phyloP scores from a whole-genome alignment of 345 rosid species.

The Euphorbia pulcherrima region DNA sequence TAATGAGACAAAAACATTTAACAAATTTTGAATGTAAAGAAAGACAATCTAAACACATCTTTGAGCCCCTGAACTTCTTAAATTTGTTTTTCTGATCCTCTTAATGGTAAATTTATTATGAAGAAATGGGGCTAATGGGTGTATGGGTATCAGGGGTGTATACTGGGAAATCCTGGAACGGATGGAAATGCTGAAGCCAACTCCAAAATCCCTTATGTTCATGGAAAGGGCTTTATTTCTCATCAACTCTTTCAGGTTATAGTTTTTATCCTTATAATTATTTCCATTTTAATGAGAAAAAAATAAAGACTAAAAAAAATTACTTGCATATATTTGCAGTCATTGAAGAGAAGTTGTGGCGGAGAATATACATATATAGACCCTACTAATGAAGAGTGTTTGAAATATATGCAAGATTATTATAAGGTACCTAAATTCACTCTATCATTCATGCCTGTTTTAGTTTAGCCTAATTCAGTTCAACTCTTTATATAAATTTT shows the following conservation, averaged over 20 bases:
- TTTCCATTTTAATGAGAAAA: no score
- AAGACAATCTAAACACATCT: no score
- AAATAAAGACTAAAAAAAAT: background rate
- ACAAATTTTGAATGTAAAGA: no score
- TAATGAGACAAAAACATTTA: no score
- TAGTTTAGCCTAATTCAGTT: no score
- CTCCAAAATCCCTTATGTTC: constrained; percentile 41
- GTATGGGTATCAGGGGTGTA: constrained; percentile 40
- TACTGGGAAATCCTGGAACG: constrained; percentile 54
- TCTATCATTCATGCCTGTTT: background rate
- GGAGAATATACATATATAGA: constrained; percentile 33
- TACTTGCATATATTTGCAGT: constrained; percentile 24
- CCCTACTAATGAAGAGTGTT: constrained; percentile 40
- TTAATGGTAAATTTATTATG: background rate
- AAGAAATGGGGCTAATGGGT: background rate
- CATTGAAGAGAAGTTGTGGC: constrained; percentile 44
- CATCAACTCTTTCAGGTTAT: constrained; percentile 61
- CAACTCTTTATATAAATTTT: no score
- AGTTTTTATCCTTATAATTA: background rate
- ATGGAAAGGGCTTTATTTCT: constrained; percentile 67
- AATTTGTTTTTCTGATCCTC: no score
- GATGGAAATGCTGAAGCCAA: constrained; percentile 26
- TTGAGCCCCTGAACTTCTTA: no score
- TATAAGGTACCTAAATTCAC: constrained; percentile 18
- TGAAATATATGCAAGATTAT: constrained; percentile 19